Base-by-base conservation (phyloP, 179 eudicot species). In the Corrigiola litoralis region DNA sequence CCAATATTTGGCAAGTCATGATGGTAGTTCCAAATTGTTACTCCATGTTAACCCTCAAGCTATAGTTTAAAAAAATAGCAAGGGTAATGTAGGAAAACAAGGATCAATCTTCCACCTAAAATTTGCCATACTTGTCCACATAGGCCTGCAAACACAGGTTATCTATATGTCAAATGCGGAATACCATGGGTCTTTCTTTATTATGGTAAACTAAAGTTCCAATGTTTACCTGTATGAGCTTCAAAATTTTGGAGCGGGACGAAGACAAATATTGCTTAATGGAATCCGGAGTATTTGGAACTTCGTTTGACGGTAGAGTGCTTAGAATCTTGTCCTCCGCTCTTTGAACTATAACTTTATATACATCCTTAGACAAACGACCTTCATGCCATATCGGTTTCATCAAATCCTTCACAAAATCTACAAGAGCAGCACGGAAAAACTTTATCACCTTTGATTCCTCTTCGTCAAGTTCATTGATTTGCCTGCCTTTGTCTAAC, bases 371-470 rank as follows among this genome's bases (percentile, higher is more conserved):
- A 59, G 89, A 90, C 64, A 94, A 42, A 40, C 69, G 77, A 48
- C 99, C 99, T 53, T 82, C 87, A 38, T 78, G 86, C 99, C 99
- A 90, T 58, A 75, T 75, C 61, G 97, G 97, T 56, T 71, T 94
- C 76, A 94, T 77, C 77, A 88, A 66, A 55, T 83, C 92, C 75
- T 94, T 94, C 61, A 90, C 84, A 74, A 66, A 80, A 46, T 88
- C 99, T 61, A 94, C 65, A 55, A 94, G 88, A 70, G 88, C 86
- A 60, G 84, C 79, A 49, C 96, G 96, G 52, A 94, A 94, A 61
- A 65, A 47, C 70, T 73, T 94, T 65, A 86, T 63, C 23, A 78
- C 78, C 75, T 79, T 94, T 27, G 85, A 72, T 47, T 90, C 91
- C 65, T 78, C 88, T 47, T 78, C 75, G 6, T 71, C 81, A 58